Base-by-base conservation (phyloP, 305 asterid species). In the Lippia alba region DNA sequence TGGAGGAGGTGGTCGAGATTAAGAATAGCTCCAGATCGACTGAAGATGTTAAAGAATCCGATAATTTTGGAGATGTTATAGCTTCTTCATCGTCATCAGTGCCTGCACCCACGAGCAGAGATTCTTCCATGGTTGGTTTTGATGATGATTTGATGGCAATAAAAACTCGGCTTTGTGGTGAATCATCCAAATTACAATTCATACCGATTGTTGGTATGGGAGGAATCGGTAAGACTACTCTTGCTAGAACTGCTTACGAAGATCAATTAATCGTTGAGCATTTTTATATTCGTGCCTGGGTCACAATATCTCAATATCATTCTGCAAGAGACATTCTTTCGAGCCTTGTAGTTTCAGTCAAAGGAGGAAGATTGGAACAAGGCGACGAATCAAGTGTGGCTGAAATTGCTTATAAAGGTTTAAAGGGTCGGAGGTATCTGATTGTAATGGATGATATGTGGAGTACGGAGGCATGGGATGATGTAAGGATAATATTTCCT, bases 381-480 rank as follows among this genome's bases (percentile, higher is more conserved):
- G 39, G 53, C 5, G 15, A 51, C 0, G 61, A 59, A 6, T 16
- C 17, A 7, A 24, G 30, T 1, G 5, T 14, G 7, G 55, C 0
- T 12, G 55, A 49, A 49, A 12, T 3, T n/a, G 55, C n/a, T 17
- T 49, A 24, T 61, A 14, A 24, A 46, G 46, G 7, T 12, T 36
- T 79, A 34, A 32, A 53, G 12, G 53, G 53, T 2, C 60, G 30
- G 41, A 56, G 75, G n/a, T 79, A 55, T 56, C 67, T 79, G 56
- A 48, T 72, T 17, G 51, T 72, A 44, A 15, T 72, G 33, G 82
- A 78, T 65, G 79, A 74, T 18, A 15, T 56, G n/a, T 62, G 71
- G 73, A 18, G 48, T 36, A 19, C 41, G 8, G 3, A 71, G 12
- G 65, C 41, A 18, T 68, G 66, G 80, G 73, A 67, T 34, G 76